Evolutionary conservation across 345 rosid species (phyloP).

Genomic region (Lumnitzera littorea): DNA sequence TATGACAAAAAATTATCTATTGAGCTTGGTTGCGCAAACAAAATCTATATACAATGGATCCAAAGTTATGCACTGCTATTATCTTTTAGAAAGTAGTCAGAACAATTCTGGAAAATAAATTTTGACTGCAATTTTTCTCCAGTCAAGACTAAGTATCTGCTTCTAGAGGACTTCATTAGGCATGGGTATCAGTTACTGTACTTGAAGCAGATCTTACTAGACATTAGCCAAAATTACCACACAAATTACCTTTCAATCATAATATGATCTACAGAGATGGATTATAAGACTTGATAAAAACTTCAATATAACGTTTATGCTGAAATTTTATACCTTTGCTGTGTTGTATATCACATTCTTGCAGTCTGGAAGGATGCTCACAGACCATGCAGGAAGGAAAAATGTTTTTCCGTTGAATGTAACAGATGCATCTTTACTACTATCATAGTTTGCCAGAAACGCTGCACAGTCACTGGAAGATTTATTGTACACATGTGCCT

Average conservation of each 20-base stretch:
- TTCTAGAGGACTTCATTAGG: too few relatives aligned
- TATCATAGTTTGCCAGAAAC: conserved; percentile 51
- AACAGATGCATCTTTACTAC: conserved; percentile 32
- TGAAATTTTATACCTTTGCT: conserved; percentile 33
- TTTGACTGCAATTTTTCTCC: too few relatives aligned
- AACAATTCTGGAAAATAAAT: too few relatives aligned
- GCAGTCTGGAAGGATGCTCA: conserved; percentile 68
- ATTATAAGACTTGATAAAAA: too few relatives aligned
- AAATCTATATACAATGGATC: too few relatives aligned
- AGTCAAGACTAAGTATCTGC: too few relatives aligned
- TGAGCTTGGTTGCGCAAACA: too few relatives aligned
- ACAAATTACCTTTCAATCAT: not conserved
- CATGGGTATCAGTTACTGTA: not conserved
- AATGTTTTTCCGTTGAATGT: conserved; percentile 37
- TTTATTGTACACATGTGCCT: conserved; percentile 60
- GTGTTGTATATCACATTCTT: conserved; percentile 50
- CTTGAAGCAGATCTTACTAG: not conserved
- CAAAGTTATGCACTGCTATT: too few relatives aligned
- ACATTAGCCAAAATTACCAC: conserved; percentile 1
- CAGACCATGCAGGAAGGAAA: conserved; percentile 69
- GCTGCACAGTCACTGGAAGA: conserved; percentile 49
- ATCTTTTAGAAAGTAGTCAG: too few relatives aligned
- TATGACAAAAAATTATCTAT: too few relatives aligned
- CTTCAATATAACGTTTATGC: too few relatives aligned
- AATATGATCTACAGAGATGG: not conserved